Conservation (phyloP, 495 filamentous ascomycete species). For the Xylaria longipes region DNA sequence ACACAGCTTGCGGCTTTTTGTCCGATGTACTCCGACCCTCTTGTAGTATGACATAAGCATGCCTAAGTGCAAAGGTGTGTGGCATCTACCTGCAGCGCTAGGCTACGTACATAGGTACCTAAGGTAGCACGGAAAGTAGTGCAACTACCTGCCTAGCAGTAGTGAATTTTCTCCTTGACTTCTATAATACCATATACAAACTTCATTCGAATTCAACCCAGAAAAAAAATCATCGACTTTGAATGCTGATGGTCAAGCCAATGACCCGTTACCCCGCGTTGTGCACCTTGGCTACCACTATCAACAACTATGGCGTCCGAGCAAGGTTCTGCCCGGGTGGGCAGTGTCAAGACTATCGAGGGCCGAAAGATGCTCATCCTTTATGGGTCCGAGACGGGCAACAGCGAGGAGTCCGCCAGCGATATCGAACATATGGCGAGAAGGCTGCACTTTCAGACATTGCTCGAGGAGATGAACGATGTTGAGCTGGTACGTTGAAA, state of each 20-base stretch:
- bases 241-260: neutral
- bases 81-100: neutral
- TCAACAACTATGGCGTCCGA: constrained; percentile 29
- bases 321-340: constrained; percentile 18
- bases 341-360: constrained; percentile 25
- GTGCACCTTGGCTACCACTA: neutral
- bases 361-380: constrained; percentile 75
- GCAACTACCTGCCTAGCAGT: neutral
- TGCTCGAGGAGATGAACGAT: constrained; percentile 76
- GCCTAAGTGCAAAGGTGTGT: neutral
- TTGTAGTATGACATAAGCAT: constrained; percentile 24
- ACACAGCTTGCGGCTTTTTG: neutral
- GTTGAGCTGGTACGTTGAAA: constrained; percentile 70
- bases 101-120: neutral
- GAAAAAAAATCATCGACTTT: neutral
- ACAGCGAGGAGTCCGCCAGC: constrained; percentile 84
- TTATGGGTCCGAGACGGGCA: constrained; percentile 95
- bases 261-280: neutral
- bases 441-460: constrained; percentile 76
- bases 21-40: neutral
- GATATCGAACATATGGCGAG: constrained; percentile 76
- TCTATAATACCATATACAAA: neutral
- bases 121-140: neutral
- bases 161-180: neutral
- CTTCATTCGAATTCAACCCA: neutral